Evolutionary conservation across 345 rosid species (phyloP), one percentile per base, ranked within the genome.

Genomic region (Populus alba): DNA sequence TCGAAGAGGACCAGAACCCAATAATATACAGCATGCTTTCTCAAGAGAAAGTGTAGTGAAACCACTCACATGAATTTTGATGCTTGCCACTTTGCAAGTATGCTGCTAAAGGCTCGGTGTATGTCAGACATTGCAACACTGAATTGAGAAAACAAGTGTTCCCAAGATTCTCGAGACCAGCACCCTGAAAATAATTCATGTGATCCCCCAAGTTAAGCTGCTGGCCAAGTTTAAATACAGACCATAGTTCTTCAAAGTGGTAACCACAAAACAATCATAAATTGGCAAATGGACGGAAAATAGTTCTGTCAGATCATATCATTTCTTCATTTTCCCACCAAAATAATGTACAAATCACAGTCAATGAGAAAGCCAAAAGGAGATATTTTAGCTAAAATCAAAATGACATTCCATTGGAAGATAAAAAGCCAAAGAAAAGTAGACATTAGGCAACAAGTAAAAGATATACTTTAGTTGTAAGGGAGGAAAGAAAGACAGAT

Each of bases 121-220:
- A 92, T 27, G 99, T 96, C 79, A 96, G 87, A 82, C 99, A 96
- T 76, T 96, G 98, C 82, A 96, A 78, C 8, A 96, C 99, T 6
- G 98, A 96, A 78, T 94, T 96, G 22, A 96, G 95, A 82, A 92
- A 96, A 85, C 99, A 96, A 77, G 99, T 96, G 79, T 96, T 96
- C 81, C 99, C 99, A 43, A 96, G 92, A 87, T 96, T 96, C 83
- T 86, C 85, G 82, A 94, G 87, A 79, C 99, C 98, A 65, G 98
- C 99, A 78, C 99, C 99, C 99, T 94, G 88, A 68, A 85, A 78
- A 81, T 66, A 38, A 79, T 68, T 41, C 73, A 78, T 41, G 23
- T 17, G 37, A 83, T 65, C 66, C 43, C 27, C 45, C 33, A 12
- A 43, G 70, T 66, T 62, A 82, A 71, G 76, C 68, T 71, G 47